phyloP scores from a whole-genome alignment of 352 stramenopile species.

The Phytopythium boreale region DNA sequence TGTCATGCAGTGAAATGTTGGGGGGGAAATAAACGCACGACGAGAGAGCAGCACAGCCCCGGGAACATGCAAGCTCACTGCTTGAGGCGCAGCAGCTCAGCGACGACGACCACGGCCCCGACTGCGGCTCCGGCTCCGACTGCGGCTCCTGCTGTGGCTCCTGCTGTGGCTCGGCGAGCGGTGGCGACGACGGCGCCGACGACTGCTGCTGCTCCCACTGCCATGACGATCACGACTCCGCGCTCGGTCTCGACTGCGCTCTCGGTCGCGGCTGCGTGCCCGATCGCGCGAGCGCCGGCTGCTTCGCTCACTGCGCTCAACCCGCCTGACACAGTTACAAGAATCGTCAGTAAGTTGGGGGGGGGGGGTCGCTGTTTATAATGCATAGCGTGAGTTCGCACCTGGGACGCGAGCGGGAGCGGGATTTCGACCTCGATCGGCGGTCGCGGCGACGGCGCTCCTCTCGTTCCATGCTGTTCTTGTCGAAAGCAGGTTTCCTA shows the following conservation, averaged over 20 bases:
- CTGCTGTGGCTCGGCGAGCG: conserved; percentile 30
- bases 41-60: not conserved
- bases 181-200: conserved; percentile 23
- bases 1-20: not conserved
- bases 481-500: not conserved
- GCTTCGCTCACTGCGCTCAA: conserved; percentile 15
- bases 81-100: not conserved
- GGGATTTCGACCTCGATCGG: conserved; percentile 7
- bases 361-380: too few relatives aligned
- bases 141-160: conserved; percentile 15
- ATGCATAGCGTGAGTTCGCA: conserved; percentile 3
- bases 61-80: not conserved
- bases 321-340: not conserved
- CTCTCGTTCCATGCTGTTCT: not conserved
- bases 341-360: not conserved
- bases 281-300: conserved; percentile 28
- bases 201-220: conserved; percentile 19
- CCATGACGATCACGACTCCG: conserved; percentile 15
- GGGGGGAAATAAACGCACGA: not conserved
- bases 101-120: not conserved
- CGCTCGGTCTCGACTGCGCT: not conserved
- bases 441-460: not conserved
- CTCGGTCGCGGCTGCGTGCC: conserved; percentile 22
- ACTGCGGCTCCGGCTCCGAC: conserved; percentile 4
- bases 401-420: conserved; percentile 19